Evolutionary conservation across 2,329 filamentous ascomycete species (phyloP), one percentile per base, ranked within the genome.

Genomic region (Trichoderma hamatum): DNA sequence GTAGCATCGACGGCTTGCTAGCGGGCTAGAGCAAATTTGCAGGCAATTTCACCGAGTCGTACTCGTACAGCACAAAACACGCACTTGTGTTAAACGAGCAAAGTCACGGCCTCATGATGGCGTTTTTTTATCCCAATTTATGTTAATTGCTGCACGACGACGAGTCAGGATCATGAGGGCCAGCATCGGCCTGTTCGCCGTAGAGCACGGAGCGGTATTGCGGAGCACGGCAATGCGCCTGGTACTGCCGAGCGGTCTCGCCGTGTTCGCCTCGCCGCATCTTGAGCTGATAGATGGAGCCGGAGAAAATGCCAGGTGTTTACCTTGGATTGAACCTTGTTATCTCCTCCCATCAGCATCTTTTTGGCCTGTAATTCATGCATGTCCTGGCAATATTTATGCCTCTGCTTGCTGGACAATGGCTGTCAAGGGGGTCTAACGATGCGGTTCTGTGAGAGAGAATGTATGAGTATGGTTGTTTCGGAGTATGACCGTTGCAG

Each of bases 251-350:
- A 36, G 39, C 62, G 62, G 51, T 59, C n/a, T 59, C 54, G 54
- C 64, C 64, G 64, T 16, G 64, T 59, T 67, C 54, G 64, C 64
- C 64, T 67, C 54, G 64, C 64, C 54, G 64, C 64, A 67, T 67
- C 64, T 67, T 67, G 64, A 67, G 64, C 64, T 67, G 64, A 67
- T 58, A 67, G 64, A 67, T 67, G 64, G 64, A 59, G 64, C 39
- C 64, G 54, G 39, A 39, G 54, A 67, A 49, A 58, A 59, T 51
- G 28, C 64, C n/a, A 51, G 58, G 10, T 16, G 14, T 64, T 36
- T 32, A 24, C 61, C 34, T 51, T 52, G 21, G 52, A 49, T 21
- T 49, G 36, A 49, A 59, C 54, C 64, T 36, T 67, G 54, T 49
- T 49, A 36, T 30, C 5, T 24, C 3, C 34, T 21, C 54, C 28